Percentiles rank a stretch among this genome's conserved stretches.
These are phyloP conservation scores for Kluyveromyces starmeri DNA, from an alignment of 805 yeast species.

Conservation along the genomic window DNA sequence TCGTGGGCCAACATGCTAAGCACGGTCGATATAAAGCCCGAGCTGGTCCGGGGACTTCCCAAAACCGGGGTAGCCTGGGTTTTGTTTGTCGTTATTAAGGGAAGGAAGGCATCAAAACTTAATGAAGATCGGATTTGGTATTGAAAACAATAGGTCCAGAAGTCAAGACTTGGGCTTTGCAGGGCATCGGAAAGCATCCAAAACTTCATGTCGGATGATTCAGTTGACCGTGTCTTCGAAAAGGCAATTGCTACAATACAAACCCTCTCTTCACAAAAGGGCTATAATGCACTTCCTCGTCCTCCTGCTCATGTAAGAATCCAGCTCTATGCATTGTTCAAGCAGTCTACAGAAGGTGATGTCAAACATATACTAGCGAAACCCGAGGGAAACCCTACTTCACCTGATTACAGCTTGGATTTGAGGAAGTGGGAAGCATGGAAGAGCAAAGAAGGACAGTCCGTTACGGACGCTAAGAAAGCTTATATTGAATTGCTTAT, in stretches of 20 bases:
- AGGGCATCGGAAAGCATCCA: too few relatives aligned
- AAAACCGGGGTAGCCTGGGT: too few relatives aligned
- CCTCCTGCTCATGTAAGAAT: slow-evolving; percentile 69
- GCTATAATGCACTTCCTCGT: slow-evolving; percentile 56
- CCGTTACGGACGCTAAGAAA: slow-evolving; percentile 64
- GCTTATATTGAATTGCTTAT: slow-evolving; percentile 59
- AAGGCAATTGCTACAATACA: slow-evolving; percentile 76
- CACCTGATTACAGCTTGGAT: slow-evolving; percentile 57
- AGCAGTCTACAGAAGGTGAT: slow-evolving; percentile 86
- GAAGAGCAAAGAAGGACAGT: slow-evolving; percentile 63
- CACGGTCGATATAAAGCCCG: too few relatives aligned
- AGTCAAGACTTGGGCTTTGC: too few relatives aligned
- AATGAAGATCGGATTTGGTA: too few relatives aligned
- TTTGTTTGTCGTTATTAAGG: too few relatives aligned
- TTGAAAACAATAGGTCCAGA: too few relatives aligned
- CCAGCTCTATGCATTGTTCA: slow-evolving; percentile 69
- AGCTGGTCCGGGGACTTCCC: too few relatives aligned
- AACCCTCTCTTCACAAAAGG: slow-evolving; percentile 56
- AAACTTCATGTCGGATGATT: slow-evolving; percentile 12
- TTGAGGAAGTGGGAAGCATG: slow-evolving; percentile 80
- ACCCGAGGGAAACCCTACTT: slow-evolving; percentile 42
- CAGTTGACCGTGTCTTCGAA: slow-evolving; percentile 61
- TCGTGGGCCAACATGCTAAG: too few relatives aligned
- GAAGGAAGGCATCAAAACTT: too few relatives aligned
- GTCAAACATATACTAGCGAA: slow-evolving; percentile 59